Evolutionary conservation across 2,329 filamentous ascomycete species (phyloP), one percentile per base, ranked within the genome.

Genomic region (Colletotrichum phormii): DNA sequence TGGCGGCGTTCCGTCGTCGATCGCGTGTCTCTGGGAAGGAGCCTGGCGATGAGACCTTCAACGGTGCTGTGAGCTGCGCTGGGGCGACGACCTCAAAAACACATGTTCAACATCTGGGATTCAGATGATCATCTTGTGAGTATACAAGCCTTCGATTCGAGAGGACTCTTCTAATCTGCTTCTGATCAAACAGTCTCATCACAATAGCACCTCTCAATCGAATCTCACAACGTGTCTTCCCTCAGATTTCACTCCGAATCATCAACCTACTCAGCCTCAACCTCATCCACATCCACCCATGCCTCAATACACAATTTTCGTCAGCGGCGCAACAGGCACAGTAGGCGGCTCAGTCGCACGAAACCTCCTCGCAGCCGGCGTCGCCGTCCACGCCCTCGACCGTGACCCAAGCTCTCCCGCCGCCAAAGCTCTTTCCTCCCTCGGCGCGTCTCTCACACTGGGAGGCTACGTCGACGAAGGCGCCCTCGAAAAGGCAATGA

Each of bases 271-370:
- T 4, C 24, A 33, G 6, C 26, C 9, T 35, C 24, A 51, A 13
- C 18, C 6, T 4, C 13, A 54, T 4, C 12, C 4, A 58, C 13
- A 46, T 9, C 12, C 15, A 59, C 18, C 8, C 33, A 71, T 67
- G 55, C 22, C 67, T 26, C 55, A 35, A 7, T 29, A 55, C 33
- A 59, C 54, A 3, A 60, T 72, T n/a, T 86, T 85, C 73, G 79
- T 86, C 71, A 78, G 77, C 68, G 81, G 79, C 63, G 82, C 81
- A 7, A 86, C 84, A 1, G 84, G 84, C 33, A 79, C 73, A 53
- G 83, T 84, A 72, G 84, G 85, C 59, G 79, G 79, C 4, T 78
- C 81, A 11, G 71, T 85, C 31, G 78, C 80, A 64, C 77, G 78
- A 35, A 75, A 79, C 49, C 82, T 86, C 35, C 80, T 79, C 31